Conservation (phyloP, 495 filamentous ascomycete species). For the Sabuloglossum arenarium region DNA sequence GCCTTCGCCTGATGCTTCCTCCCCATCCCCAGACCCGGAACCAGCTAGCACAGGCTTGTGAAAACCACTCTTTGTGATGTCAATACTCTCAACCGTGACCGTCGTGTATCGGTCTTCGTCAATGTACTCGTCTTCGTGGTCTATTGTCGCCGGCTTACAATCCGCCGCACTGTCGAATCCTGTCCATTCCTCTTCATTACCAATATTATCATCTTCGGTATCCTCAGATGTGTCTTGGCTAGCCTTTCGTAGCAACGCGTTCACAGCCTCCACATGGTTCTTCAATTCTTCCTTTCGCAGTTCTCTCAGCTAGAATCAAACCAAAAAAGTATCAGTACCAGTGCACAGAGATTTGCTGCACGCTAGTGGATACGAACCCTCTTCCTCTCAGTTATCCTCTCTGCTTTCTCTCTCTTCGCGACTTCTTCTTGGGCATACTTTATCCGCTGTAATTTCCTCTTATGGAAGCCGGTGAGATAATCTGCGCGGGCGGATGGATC, state of each 20-base stretch:
- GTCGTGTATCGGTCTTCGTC: conserved; percentile 92
- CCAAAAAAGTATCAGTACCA: conserved; percentile 1
- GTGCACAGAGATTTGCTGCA: not conserved
- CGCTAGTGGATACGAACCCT: conserved; percentile 30
- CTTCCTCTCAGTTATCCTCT: conserved; percentile 47
- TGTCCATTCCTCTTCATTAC: conserved; percentile 35
- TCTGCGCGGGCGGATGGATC: conserved; percentile 56
- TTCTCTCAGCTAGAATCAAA: conserved; percentile 43
- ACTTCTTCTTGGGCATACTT: conserved; percentile 68
- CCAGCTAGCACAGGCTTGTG: conserved; percentile 8
- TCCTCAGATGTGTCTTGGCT: conserved; percentile 23
- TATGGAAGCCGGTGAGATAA: conserved; percentile 89
- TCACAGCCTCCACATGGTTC: conserved; percentile 52
- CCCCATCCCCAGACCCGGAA: conserved; percentile 18
- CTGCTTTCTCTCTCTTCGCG: conserved; percentile 46
- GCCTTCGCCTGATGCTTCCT: conserved; percentile 26
- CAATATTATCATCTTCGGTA: conserved; percentile 15
- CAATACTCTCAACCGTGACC: conserved; percentile 84
- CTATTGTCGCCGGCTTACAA: conserved; percentile 28
- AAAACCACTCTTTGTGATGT: conserved; percentile 49
- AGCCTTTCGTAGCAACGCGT: conserved; percentile 29
- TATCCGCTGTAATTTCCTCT: conserved; percentile 66
- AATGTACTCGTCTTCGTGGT: conserved; percentile 83
- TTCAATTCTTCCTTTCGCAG: conserved; percentile 60
- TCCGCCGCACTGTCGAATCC: conserved; percentile 32